phyloP scores from a whole-genome alignment of 2,329 filamentous ascomycete species.

The Domatiomyces catenatus region DNA sequence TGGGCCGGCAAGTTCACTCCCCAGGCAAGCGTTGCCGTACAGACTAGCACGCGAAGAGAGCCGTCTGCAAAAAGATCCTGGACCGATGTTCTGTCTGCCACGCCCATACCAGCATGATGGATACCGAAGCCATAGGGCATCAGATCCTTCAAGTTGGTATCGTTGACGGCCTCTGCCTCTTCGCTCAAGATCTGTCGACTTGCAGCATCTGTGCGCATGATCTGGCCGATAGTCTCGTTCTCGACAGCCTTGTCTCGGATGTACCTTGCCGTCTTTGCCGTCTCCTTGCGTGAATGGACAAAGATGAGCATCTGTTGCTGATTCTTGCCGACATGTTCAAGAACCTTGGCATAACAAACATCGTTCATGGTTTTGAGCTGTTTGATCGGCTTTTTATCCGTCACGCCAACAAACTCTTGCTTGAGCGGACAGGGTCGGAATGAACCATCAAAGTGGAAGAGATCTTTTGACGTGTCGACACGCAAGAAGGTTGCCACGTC shows the following conservation, averaged over 20 bases:
- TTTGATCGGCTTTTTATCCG: constrained; percentile 96
- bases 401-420: constrained; percentile 94
- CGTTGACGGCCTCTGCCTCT: constrained; percentile 66
- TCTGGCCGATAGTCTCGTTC: constrained; percentile 89
- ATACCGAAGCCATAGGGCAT: constrained; percentile 95
- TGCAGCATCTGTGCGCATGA: constrained; percentile 80
- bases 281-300: constrained; percentile 95
- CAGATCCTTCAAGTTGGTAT: constrained; percentile 81
- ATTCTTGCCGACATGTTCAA: constrained; percentile 86
- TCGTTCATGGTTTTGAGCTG: constrained; percentile 99
- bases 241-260: constrained; percentile 96
- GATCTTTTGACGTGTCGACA: constrained; percentile 66
- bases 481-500: constrained; percentile 93
- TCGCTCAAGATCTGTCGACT: constrained; percentile 77
- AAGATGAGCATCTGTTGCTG: constrained; percentile 98
- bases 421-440: constrained; percentile 86
- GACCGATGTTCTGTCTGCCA: constrained; percentile 85
- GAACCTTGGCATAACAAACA: constrained; percentile 91
- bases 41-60: constrained; percentile 85
- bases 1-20: constrained; percentile 96
- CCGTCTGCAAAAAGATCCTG: constrained; percentile 89
- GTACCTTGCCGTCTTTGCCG: constrained; percentile 90
- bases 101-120: constrained; percentile 93
- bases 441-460: constrained; percentile 93
- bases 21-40: constrained; percentile 96